Conservation (phyloP, 352 stramenopile genomes). For the Globisporangium cystogenes region DNA sequence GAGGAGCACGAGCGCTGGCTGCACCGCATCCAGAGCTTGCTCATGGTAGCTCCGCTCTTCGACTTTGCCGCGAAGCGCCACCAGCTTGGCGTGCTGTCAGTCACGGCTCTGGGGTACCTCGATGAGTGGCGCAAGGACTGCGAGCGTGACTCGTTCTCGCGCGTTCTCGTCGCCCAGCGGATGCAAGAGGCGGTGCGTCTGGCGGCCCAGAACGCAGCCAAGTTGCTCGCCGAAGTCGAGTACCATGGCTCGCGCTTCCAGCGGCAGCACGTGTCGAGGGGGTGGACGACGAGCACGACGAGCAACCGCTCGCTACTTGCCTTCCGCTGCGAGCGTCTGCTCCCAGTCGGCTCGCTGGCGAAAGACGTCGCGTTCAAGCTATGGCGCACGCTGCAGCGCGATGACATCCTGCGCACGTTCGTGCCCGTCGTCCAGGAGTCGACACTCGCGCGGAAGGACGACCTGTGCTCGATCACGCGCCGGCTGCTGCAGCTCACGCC, state of each 20-base stretch:
- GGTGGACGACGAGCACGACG: neutral
- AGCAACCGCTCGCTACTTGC: neutral
- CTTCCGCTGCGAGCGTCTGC: neutral
- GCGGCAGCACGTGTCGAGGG: neutral
- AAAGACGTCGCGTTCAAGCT: constrained; percentile 35
- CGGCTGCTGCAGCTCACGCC: neutral
- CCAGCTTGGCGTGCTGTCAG: neutral
- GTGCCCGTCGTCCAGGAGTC: constrained; percentile 18
- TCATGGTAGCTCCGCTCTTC: neutral
- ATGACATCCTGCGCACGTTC: constrained; percentile 65
- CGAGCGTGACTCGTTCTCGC: neutral
- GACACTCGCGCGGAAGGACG: neutral
- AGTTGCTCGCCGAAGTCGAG: neutral
- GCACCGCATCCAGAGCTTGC: neutral
- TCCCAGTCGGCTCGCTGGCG: neutral
- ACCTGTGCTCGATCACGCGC: neutral
- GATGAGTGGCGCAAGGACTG: neutral
- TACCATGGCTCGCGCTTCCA: neutral
- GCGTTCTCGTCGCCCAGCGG: neutral
- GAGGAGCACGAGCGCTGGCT: neutral
- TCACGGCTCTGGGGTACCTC: neutral
- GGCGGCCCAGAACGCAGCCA: neutral
- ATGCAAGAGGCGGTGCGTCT: neutral
- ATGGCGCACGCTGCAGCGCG: constrained; percentile 42
- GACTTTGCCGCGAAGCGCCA: neutral